Percentiles rank a stretch among this genome's conserved stretches.
These are phyloP conservation scores for Magnusiomyces ingens DNA, from an alignment of 1,139 yeast genomes.

Conservation along the genomic window DNA sequence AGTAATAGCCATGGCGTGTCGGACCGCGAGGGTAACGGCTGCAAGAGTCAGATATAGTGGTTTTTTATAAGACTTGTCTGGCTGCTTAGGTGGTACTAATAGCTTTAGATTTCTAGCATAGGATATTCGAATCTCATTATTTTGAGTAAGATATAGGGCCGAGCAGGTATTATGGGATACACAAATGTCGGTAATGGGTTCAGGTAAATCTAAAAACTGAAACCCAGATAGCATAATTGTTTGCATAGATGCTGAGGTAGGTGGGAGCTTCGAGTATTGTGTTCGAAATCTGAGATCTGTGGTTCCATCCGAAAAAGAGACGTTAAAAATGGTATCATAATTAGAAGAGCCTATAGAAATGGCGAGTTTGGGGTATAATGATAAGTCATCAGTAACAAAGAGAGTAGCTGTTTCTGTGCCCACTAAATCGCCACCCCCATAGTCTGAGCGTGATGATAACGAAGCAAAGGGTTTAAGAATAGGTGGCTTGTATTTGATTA, in stretches of 20 bases:
- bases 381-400: slow-evolving; percentile 6
- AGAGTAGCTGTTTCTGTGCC: slow-evolving; percentile 9
- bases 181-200: slow-evolving; percentile 38
- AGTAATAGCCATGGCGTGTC: slow-evolving; percentile 62
- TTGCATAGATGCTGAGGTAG: slow-evolving; percentile 38
- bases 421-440: slow-evolving; percentile 4
- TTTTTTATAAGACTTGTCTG: slow-evolving; percentile 10
- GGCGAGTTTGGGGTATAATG: slow-evolving; percentile 12
- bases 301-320: slow-evolving; percentile 22
- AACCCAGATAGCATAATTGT: slow-evolving; percentile 35
- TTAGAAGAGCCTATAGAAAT: slow-evolving; percentile 19
- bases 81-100: slow-evolving; percentile 8
- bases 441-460: slow-evolving; percentile 19
- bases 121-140: slow-evolving; percentile 19
- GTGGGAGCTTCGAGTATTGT: slow-evolving; percentile 13
- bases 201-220: slow-evolving; percentile 33
- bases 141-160: slow-evolving; percentile 34
- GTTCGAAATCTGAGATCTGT: slow-evolving; percentile 21
- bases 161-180: slow-evolving; percentile 57
- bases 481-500: slow-evolving; percentile 29
- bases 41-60: slow-evolving; percentile 24
- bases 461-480: slow-evolving; percentile 27
- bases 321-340: slow-evolving; percentile 22
- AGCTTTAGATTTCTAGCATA: slow-evolving; percentile 16
- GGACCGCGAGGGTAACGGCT: slow-evolving; percentile 55